Base-by-base conservation (phyloP, 495 filamentous ascomycete genomes). In the Xylaria intraflava region DNA sequence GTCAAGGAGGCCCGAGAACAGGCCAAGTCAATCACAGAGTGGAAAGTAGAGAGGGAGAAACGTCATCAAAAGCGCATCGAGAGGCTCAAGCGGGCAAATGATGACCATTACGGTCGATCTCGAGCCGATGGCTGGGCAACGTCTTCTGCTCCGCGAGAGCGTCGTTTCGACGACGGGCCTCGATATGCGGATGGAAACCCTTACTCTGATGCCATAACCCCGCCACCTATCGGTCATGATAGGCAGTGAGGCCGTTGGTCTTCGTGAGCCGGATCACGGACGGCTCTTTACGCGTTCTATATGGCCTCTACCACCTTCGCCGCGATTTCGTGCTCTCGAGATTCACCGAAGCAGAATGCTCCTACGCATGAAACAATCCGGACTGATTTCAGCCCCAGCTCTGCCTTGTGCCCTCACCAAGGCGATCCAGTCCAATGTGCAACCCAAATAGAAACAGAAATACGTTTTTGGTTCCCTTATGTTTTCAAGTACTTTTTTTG, bases 151-250 rank as follows among this genome's bases (percentile, higher is more conserved):
- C 62, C 66, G 16, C 64, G 55, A 46, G 58, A 59, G 49, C 56
- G 46, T 59, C 60, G 67, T 48, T 68, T 69, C 52, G 56, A 68
- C 45, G 62, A 70, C 52, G 72, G 72, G 19, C 76, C 76, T 51
- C 75, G 58, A 55, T 80, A 81, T 51, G 45, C 62, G 31, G 77
- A 81, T 55, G 78, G 69, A 47, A 80, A 79, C 46, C 77, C 77
- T 29, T 81, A 81, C 59, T 62, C 66, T 47, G 59, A 69, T 49
- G 59, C 65, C 45, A 55, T 76, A 44, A 71, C 72, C 27, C 66
- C 76, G 46, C 71, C 73, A 56, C 69, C 75, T 51, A 56, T 70
- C 38, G 72, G 68, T 26, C 62, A 66, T 45, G 66, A 69, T 45
- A 67, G 70, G 62, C 65, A 63, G 50, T 73, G 62, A 69, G 50